Conservation (phyloP, 495 filamentous ascomycete genomes). For the Aspergillus affinis region DNA sequence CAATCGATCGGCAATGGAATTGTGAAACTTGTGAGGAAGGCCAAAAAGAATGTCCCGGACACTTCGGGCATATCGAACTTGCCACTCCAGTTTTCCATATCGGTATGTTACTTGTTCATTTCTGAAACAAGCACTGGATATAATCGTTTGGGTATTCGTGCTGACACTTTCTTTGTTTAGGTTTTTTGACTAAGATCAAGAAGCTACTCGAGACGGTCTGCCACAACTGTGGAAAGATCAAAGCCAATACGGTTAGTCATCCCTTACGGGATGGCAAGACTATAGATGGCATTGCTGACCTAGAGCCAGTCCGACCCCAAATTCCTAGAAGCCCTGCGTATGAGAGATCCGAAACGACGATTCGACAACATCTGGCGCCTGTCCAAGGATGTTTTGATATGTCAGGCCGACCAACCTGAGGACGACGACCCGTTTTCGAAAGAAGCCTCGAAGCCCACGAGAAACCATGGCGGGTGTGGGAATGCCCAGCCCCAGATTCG, state of each 20-base stretch:
- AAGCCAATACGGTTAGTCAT: slow-evolving; percentile 91
- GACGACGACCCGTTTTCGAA: slow-evolving; percentile 61
- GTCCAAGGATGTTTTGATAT: slow-evolving; percentile 82
- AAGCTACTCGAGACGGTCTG: slow-evolving; percentile 97
- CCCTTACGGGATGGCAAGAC: slow-evolving; percentile 54
- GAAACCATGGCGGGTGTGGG: slow-evolving; percentile 87
- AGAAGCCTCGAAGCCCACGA: slow-evolving; percentile 41
- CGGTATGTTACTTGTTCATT: slow-evolving; percentile 47
- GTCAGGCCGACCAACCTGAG: slow-evolving; percentile 67
- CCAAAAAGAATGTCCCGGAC: slow-evolving; percentile 92
- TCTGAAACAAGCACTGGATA: background rate
- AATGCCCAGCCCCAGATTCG: slow-evolving; percentile 86
- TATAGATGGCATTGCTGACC: slow-evolving; percentile 61
- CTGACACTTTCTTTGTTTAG: slow-evolving; percentile 45
- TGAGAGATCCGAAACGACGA: slow-evolving; percentile 86
- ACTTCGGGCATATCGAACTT: slow-evolving; percentile 97
- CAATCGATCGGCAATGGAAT: slow-evolving; percentile 89
- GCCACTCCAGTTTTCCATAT: slow-evolving; percentile 89
- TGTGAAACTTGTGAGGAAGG: slow-evolving; percentile 93
- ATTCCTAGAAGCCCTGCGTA: slow-evolving; percentile 75
- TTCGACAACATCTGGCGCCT: slow-evolving; percentile 86
- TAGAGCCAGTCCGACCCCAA: slow-evolving; percentile 71
- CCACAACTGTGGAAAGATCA: slow-evolving; percentile 95
- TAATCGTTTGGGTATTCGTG: background rate
- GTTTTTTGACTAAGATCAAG: slow-evolving; percentile 96